Evolutionary conservation across 2,329 filamentous ascomycete species (phyloP), one percentile per base, ranked within the genome.

Genomic region (Pseudopithomyces maydicus): DNA sequence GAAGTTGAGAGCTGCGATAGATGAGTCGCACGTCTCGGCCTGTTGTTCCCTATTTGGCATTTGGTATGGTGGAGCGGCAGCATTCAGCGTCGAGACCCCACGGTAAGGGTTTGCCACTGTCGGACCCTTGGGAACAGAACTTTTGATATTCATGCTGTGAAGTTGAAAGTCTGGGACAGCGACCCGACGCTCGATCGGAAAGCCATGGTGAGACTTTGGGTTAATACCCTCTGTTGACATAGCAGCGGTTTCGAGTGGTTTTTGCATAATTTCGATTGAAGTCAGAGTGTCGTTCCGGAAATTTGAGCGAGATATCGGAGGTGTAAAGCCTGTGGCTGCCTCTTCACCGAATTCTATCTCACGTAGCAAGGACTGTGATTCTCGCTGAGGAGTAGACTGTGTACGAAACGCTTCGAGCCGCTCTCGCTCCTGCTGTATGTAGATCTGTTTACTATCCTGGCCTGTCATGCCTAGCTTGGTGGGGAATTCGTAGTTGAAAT

Each of bases 401-500:
- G 36, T 55, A 20, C 57, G 55, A 2, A 62, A 53, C 22, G 15
- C 45, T 22, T 57, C 52, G 5, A 61, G 39, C 6, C 60, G 52
- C 35, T 62, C 56, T 6, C 45, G 55, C 41, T 63, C 62, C 46
- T 45, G 52, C 42, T 63, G 51, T 2, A 39, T 48, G 29, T 57
- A 59, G 2, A 54, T 29, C n/a, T 62, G 48, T n/a, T 45, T 38
- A 22, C 50, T 26, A 22, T 56, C 36, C 19, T n/a, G 19, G 15
- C n/a, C 20, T 7, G 11, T 23, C 1, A 42, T 39, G 15, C 15
- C 41, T 42, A 41, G 17, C 35, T 58, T 61, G 1, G n/a, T 46
- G 5, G 69, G 71, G 55, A 72, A 74, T 32, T 66, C 55, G 50
- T 70, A 73, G 6, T 52, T 52, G 35, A 70, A 67, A 52, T 72